Percentiles rank a stretch among this genome's conserved stretches.
Conservation (phyloP, 2,329 filamentous ascomycete genomes). For the Apiospora kogelbergensis region DNA sequence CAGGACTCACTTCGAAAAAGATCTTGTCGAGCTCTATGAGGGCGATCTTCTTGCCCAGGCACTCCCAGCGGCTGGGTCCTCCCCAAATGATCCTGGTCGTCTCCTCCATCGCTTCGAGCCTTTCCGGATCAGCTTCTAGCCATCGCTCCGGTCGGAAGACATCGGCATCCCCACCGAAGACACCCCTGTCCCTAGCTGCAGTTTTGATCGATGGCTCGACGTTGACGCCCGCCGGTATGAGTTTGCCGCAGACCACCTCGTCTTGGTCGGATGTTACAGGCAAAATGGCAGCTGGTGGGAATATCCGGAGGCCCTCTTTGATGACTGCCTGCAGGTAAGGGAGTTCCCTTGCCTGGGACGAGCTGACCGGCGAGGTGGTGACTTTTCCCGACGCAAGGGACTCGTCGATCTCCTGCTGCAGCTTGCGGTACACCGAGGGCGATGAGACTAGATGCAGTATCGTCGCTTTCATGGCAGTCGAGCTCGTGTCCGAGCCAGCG, state of each 20-base stretch:
- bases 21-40: constrained; percentile 44
- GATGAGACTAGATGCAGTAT: neutral
- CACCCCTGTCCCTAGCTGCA: neutral
- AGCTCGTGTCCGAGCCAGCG: constrained; percentile 6
- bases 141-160: constrained; percentile 5
- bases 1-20: constrained; percentile 38
- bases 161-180: neutral
- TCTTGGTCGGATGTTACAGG: neutral
- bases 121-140: constrained; percentile 32
- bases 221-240: neutral
- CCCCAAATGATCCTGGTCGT: constrained; percentile 37
- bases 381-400: neutral
- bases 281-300: neutral
- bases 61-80: constrained; percentile 37
- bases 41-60: constrained; percentile 43
- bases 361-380: neutral
- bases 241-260: neutral
- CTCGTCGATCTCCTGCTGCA: neutral
- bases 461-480: neutral
- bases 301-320: neutral
- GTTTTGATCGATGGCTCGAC: neutral
- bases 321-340: constrained; percentile 2
- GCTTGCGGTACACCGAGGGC: neutral
- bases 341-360: neutral
- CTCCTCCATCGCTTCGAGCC: constrained; percentile 30